A percentile compares a stretch with the other conserved stretches of the same genome.
Evolutionary conservation across 805 yeast species (phyloP).

Genomic region (Schwanniomyces vanrijiae): DNA sequence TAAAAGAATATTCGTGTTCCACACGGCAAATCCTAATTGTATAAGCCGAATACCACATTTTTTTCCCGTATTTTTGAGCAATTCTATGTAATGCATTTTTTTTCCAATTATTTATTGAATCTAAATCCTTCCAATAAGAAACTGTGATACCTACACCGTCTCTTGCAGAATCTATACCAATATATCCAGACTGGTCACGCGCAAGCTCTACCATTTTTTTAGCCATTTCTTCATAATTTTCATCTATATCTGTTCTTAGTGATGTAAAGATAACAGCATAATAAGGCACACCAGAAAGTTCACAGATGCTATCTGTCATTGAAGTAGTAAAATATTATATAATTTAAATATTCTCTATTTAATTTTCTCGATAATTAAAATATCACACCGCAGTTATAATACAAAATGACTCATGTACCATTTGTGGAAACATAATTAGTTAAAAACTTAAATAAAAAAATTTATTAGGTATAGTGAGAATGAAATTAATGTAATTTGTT

Average conservation of each 20-base stretch:
- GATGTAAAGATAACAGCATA: conserved; percentile 15
- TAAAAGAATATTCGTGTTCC: neutral
- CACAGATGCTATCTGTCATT: neutral
- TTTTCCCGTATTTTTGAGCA: conserved; percentile 13
- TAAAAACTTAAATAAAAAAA: too few species aligned
- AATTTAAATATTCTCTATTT: too few species aligned
- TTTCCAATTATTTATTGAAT: conserved; percentile 13
- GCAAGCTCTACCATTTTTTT: conserved; percentile 13
- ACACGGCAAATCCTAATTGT: neutral
- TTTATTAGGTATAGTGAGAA: too few species aligned
- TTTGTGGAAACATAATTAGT: too few species aligned
- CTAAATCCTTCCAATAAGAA: conserved; percentile 14
- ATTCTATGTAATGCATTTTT: conserved; percentile 12
- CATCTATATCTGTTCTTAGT: conserved; percentile 3
- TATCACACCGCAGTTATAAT: too few species aligned
- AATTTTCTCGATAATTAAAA: too few species aligned
- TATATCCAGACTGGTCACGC: conserved; percentile 10
- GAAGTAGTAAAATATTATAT: too few species aligned
- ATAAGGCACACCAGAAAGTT: conserved; percentile 13
- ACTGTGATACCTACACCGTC: conserved; percentile 15
- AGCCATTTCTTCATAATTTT: conserved; percentile 7
- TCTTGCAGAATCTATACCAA: conserved; percentile 15
- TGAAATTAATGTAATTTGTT: too few species aligned
- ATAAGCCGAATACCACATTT: neutral
- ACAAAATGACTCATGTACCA: too few species aligned